Evolutionary conservation across 2,329 filamentous ascomycete genomes (phyloP).

Genomic region (Aureobasidium musti): DNA sequence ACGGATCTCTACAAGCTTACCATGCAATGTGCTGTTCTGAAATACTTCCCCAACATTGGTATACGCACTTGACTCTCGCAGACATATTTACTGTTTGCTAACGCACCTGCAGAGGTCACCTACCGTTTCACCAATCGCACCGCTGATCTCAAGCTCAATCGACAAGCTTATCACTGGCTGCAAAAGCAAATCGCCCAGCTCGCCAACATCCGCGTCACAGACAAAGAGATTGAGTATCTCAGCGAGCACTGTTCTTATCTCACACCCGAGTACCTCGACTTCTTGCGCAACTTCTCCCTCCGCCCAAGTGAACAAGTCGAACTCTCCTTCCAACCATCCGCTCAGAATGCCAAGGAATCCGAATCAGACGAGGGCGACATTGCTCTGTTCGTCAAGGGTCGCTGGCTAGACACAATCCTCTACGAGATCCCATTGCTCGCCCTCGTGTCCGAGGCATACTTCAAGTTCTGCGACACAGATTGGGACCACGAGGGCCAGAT

Average conservation of each 20-base stretch:
- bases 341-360: slow-evolving; percentile 43
- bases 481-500: slow-evolving; percentile 89
- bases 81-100: not conserved
- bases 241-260: slow-evolving; percentile 79
- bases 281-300: slow-evolving; percentile 78
- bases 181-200: slow-evolving; percentile 81
- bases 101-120: slow-evolving; percentile 62
- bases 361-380: slow-evolving; percentile 71
- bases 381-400: slow-evolving; percentile 72
- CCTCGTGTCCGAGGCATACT: slow-evolving; percentile 92
- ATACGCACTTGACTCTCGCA: slow-evolving; percentile 24
- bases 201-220: slow-evolving; percentile 74
- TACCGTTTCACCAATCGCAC: slow-evolving; percentile 97
- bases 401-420: slow-evolving; percentile 93
- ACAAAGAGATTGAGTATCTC: slow-evolving; percentile 79
- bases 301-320: slow-evolving; percentile 77
- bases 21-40: slow-evolving; percentile 96
- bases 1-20: slow-evolving; percentile 90
- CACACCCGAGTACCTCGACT: slow-evolving; percentile 73
- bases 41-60: slow-evolving; percentile 76
- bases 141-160: slow-evolving; percentile 85
- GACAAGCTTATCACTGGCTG: slow-evolving; percentile 82
- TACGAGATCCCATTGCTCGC: slow-evolving; percentile 96
- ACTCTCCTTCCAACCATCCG: slow-evolving; percentile 61
- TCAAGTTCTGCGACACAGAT: slow-evolving; percentile 91